Evolutionary conservation across 2,329 filamentous ascomycete genomes (phyloP).

Genomic region (Fusarium brevicatenulatum): DNA sequence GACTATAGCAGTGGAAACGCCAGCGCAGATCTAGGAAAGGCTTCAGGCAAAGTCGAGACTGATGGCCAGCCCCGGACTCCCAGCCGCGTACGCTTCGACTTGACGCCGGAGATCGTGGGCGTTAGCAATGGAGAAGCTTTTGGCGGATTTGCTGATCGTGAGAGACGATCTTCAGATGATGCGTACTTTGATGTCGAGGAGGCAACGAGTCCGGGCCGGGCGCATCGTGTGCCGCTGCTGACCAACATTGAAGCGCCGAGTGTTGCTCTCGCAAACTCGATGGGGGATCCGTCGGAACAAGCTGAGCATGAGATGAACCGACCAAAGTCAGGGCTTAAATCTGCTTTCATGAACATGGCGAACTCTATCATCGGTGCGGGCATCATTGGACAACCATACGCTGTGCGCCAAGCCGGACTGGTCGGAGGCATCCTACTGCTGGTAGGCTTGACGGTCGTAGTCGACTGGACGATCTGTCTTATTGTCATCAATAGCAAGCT

Average conservation of each 20-base stretch:
- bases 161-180: slow-evolving; percentile 42
- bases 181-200: slow-evolving; percentile 61
- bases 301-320: slow-evolving; percentile 67
- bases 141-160: slow-evolving; percentile 20
- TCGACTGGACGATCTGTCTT: slow-evolving; percentile 97
- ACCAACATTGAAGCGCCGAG: slow-evolving; percentile 87
- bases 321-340: slow-evolving; percentile 85
- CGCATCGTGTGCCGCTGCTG: slow-evolving; percentile 75
- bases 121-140: slow-evolving; percentile 36
- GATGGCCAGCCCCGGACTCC: slow-evolving; percentile 57
- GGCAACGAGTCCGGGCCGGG: slow-evolving; percentile 58
- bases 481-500: slow-evolving; percentile 99
- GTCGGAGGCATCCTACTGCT: slow-evolving; percentile 82
- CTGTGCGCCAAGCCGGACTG: slow-evolving; percentile 91
- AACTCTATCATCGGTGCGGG: slow-evolving; percentile 92
- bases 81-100: slow-evolving; percentile 80
- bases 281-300: slow-evolving; percentile 53
- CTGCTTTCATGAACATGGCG: slow-evolving; percentile 99
- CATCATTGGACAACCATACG: slow-evolving; percentile 89
- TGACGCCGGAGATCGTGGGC: slow-evolving; percentile 58
- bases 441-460: slow-evolving; percentile 79
- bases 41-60: slow-evolving; percentile 27
- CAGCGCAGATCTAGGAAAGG: slow-evolving; percentile 27
- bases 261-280: slow-evolving; percentile 70
- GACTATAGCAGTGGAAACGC: slow-evolving; percentile 24